A percentile compares a stretch with the other conserved stretches of the same genome.
These are phyloP conservation scores for Lachnellula subtilissima DNA, from an alignment of 2,329 filamentous ascomycete genomes.

Conservation along the genomic window DNA sequence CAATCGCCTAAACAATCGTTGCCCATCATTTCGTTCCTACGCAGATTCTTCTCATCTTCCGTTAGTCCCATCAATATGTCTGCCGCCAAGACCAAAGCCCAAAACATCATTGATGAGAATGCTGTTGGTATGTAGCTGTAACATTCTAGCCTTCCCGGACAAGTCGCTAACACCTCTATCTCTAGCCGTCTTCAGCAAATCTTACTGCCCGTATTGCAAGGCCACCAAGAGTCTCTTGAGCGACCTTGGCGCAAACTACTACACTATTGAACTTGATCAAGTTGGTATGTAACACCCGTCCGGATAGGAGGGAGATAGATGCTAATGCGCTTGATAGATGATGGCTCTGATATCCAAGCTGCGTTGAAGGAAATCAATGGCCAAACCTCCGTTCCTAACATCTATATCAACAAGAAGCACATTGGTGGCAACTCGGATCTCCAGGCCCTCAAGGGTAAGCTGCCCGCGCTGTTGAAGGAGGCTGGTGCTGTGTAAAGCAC, in stretches of 20 bases:
- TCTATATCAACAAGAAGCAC: constrained; percentile 86
- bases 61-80: constrained; percentile 67
- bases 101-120: constrained; percentile 85
- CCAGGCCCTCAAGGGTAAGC: constrained; percentile 59
- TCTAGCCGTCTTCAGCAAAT: constrained; percentile 90
- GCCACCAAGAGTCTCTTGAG: constrained; percentile 71
- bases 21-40: constrained; percentile 59
- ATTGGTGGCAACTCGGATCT: constrained; percentile 95
- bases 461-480: constrained; percentile 59
- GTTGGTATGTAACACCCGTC: constrained; percentile 51
- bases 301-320: not conserved
- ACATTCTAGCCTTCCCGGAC: not conserved
- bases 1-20: constrained; percentile 13
- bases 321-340: constrained; percentile 48
- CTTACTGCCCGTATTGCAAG: constrained; percentile 90
- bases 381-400: constrained; percentile 91
- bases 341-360: constrained; percentile 76
- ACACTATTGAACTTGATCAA: constrained; percentile 77
- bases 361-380: constrained; percentile 74
- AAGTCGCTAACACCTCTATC: constrained; percentile 6
- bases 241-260: constrained; percentile 66
- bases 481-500: constrained; percentile 55
- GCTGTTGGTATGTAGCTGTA: constrained; percentile 60
- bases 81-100: constrained; percentile 75
- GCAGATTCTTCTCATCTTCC: constrained; percentile 62